phyloP scores from a whole-genome alignment of 177 flowering plant genomes.

The Vitis hybrid region DNA sequence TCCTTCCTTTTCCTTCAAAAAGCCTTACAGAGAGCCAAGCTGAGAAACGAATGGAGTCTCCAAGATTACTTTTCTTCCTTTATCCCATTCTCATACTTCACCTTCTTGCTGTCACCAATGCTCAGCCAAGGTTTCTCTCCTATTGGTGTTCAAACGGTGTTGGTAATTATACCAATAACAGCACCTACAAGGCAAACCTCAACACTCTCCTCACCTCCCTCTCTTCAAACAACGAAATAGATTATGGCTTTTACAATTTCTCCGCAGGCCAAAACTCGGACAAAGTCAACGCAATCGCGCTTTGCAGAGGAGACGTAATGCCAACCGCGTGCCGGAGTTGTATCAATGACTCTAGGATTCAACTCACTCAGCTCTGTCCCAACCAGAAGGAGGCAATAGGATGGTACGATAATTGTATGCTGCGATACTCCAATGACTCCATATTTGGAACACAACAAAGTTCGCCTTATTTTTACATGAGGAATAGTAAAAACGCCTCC shows the following conservation, averaged over 20 bases:
- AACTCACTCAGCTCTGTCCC: conserved; percentile 11
- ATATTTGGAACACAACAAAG: conserved; percentile 1
- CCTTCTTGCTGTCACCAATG: too few relatives aligned
- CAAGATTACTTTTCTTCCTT: too few relatives aligned
- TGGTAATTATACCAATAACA: conserved; percentile 18
- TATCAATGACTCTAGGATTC: not conserved
- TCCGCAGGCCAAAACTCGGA: conserved; percentile 19
- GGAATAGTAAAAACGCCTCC: not conserved
- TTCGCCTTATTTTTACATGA: not conserved
- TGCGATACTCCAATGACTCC: conserved; percentile 16
- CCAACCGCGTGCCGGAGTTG: conserved; percentile 17
- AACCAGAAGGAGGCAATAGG: conserved; percentile 12
- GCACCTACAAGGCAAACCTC: conserved; percentile 33
- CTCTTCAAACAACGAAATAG: conserved; percentile 11
- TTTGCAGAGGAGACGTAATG: conserved; percentile 25
- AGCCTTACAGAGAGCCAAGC: too few relatives aligned
- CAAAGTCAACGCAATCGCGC: conserved; percentile 19
- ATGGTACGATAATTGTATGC: conserved; percentile 13
- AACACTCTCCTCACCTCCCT: conserved; percentile 25
- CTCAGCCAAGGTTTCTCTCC: too few relatives aligned
- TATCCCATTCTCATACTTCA: too few relatives aligned
- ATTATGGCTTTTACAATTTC: conserved; percentile 27
- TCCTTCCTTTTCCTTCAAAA: too few relatives aligned
- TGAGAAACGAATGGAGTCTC: too few relatives aligned
- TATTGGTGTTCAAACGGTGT: too few relatives aligned